Conservation (phyloP, 2,329 filamentous ascomycete genomes). For the Aspergillus novofumigatus region DNA sequence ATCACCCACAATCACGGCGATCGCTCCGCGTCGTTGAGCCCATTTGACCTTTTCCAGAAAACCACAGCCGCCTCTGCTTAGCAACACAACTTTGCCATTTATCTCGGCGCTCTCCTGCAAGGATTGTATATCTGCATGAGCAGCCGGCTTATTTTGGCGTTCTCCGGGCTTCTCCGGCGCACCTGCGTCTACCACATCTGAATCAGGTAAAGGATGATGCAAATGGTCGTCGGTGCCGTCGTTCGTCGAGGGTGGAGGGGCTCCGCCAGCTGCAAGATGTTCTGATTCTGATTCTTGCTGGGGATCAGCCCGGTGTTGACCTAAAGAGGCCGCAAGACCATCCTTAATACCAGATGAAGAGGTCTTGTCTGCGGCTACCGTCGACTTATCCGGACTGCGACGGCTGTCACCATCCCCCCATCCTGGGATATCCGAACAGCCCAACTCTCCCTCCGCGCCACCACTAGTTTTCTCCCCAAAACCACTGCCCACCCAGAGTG, state of each 20-base stretch:
- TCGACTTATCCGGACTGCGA: slow-evolving; percentile 21
- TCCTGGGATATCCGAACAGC: slow-evolving; percentile 89
- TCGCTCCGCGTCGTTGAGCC: slow-evolving; percentile 84
- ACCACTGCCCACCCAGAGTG: slow-evolving; percentile 88
- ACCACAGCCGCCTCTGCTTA: slow-evolving; percentile 90
- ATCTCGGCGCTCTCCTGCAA: slow-evolving; percentile 92
- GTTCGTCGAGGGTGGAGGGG: slow-evolving; percentile 39
- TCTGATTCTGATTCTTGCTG: slow-evolving; percentile 18
- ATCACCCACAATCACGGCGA: slow-evolving; percentile 90
- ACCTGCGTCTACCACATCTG: slow-evolving; percentile 33
- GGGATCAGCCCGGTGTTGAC: slow-evolving; percentile 21
- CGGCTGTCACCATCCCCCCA: slow-evolving; percentile 64
- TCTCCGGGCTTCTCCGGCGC: slow-evolving; percentile 32
- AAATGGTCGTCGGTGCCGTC: slow-evolving; percentile 86
- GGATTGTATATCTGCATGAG: slow-evolving; percentile 87
- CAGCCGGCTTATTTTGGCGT: slow-evolving; percentile 30
- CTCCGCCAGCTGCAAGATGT: slow-evolving; percentile 14
- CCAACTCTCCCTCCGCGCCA: slow-evolving; percentile 73
- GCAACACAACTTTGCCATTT: slow-evolving; percentile 81
- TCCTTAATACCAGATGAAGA: slow-evolving; percentile 17
- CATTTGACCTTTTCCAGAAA: slow-evolving; percentile 97
- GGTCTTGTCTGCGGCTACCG: slow-evolving; percentile 17
- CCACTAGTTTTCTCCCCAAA: slow-evolving; percentile 67
- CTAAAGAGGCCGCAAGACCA: slow-evolving; percentile 16
- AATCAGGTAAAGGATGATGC: slow-evolving; percentile 54